Evolutionary conservation across 352 stramenopile species (phyloP), one percentile per base, ranked within the genome.

Genomic region (Phytophthora colocasiae): DNA sequence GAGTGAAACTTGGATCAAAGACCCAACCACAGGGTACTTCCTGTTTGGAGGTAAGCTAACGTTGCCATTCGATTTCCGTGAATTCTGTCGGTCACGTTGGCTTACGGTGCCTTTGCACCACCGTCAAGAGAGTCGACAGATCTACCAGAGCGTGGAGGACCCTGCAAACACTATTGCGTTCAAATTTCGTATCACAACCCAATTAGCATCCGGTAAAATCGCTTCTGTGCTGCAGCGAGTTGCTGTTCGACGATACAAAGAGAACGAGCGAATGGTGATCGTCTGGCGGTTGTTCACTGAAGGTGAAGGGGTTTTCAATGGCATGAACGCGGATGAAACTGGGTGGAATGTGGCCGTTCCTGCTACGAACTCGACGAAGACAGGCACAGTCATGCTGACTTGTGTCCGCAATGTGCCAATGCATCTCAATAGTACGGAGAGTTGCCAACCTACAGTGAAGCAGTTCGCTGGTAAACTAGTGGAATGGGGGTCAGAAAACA

Each of bases 241-340:
- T n/a, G 46, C 52, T 10, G 17, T 50, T 43, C 65, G 58, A 4
- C 58, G 58, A 9, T 65, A 65, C 26, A 10, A 65, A 29, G 26
- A 69, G 11, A 41, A 36, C 6, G 49, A 48, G 3, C 51, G 58
- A 1, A 58, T 57, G 40, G 65, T 73, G 52, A 55, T 63, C 12
- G 44, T 71, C 12, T 71, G 63, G 63, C 14, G 58, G 41, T 59
- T 54, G 29, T 64, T 72, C 26, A 63, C 52, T 14, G 58, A 72
- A 26, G 64, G 64, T 3, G 64, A 72, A 45, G 64, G 51, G 5
- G 32, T 40, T 12, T 72, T 72, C 41, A 43, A 22, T 29, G 58
- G 58, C 32, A 68, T 72, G 64, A 52, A 68, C n/a, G 58, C 58
- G 1, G 52, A 61, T 22, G 58, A 69, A 29, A 61, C 58, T 11